Evolutionary conservation across 2,329 filamentous ascomycete species (phyloP).

Genomic region (Colletotrichum eleusines): DNA sequence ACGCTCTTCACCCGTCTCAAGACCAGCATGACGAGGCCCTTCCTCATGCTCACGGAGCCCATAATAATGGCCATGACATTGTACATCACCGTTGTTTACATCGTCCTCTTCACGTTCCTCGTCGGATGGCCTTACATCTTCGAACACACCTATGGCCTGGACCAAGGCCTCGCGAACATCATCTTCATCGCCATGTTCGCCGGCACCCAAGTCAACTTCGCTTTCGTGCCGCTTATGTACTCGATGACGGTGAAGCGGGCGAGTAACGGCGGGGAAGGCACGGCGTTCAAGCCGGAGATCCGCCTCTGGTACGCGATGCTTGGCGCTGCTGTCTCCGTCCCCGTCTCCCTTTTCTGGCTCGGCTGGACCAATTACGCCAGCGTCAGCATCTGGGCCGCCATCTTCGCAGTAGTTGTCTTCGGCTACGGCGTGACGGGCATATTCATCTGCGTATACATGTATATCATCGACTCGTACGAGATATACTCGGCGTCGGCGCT

Average conservation of each 20-base stretch:
- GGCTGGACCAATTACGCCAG: constrained; percentile 59
- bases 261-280: constrained; percentile 44
- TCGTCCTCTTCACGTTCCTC: constrained; percentile 66
- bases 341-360: constrained; percentile 63
- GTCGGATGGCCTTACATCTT: constrained; percentile 65
- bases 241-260: constrained; percentile 43
- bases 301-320: constrained; percentile 58
- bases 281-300: constrained; percentile 52
- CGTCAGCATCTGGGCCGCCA: constrained; percentile 59
- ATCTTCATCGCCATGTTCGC: constrained; percentile 59
- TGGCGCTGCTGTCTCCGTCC: constrained; percentile 54
- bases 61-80: constrained; percentile 59
- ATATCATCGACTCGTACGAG: constrained; percentile 53
- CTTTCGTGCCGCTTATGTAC: constrained; percentile 52
- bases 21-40: constrained; percentile 58
- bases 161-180: constrained; percentile 56
- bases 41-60: constrained; percentile 53
- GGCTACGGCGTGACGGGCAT: constrained; percentile 61
- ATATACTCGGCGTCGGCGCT: constrained; percentile 51
- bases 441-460: constrained; percentile 51
- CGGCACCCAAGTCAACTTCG: constrained; percentile 52
- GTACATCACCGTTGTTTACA: constrained; percentile 66
- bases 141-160: constrained; percentile 55
- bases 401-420: constrained; percentile 57
- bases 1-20: constrained; percentile 66